These are phyloP conservation scores for Tolypocladium inflatum DNA, from an alignment of 2,329 filamentous ascomycete genomes.

Conservation along the genomic window DNA sequence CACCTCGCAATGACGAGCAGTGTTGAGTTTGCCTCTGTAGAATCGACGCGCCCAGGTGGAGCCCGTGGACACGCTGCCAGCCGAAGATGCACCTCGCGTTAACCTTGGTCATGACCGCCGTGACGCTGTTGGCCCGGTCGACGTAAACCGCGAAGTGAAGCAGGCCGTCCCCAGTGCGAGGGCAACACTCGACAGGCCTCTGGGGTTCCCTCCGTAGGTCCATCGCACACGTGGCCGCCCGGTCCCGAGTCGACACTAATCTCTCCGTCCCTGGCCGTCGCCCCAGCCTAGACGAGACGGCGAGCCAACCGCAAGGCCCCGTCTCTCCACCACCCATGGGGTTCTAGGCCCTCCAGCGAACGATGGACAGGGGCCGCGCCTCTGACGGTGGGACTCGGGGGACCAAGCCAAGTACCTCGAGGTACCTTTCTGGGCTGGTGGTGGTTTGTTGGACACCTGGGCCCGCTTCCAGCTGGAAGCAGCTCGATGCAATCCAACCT, in stretches of 20 bases:
- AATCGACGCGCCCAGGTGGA: neutral
- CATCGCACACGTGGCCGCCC: slow-evolving; percentile 10
- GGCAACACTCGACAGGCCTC: neutral
- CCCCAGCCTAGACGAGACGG: neutral
- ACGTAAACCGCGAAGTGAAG: neutral
- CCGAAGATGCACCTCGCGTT: neutral
- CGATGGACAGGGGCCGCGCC: neutral
- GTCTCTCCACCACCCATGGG: neutral
- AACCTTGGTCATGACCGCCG: neutral
- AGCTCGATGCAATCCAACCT: neutral
- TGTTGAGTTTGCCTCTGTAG: neutral
- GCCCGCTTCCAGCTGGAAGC: slow-evolving; percentile 1
- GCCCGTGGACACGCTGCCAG: neutral
- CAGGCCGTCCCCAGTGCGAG: neutral
- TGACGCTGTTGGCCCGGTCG: neutral
- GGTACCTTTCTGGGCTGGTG: neutral
- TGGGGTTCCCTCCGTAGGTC: neutral
- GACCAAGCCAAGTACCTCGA: neutral
- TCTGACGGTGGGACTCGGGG: neutral
- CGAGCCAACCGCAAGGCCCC: neutral
- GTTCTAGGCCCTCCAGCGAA: neutral
- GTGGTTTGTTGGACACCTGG: no score
- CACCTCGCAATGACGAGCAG: neutral
- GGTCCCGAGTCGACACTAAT: slow-evolving; percentile 8
- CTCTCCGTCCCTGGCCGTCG: slow-evolving; percentile 6